A percentile compares a stretch with the other conserved stretches of the same genome.
Conservation (phyloP, 1,139 yeast species). For the Suhomyces bribrorum region DNA sequence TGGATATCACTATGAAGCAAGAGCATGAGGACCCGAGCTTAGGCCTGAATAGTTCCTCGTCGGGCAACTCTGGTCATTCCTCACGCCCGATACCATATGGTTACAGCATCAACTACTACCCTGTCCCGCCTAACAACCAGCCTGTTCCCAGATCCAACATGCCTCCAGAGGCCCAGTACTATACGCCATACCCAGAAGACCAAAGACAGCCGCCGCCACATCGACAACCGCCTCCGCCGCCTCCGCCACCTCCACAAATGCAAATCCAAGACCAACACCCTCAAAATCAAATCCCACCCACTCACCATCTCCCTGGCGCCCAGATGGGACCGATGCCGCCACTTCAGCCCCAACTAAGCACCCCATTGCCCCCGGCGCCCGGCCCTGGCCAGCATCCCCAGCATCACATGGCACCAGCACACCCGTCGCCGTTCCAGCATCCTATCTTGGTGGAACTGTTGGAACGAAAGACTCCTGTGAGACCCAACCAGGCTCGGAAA, state of each 20-base stretch:
- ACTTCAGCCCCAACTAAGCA: too few relatives aligned
- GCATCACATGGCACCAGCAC: conserved; percentile 4
- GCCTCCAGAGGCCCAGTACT: conserved; percentile 3
- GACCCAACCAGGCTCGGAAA: conserved; percentile 25
- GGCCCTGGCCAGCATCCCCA: conserved; percentile 3
- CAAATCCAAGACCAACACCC: not conserved
- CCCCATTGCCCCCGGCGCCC: conserved; percentile 2
- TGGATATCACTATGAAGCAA: conserved; percentile 1
- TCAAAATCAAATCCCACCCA: conserved; percentile 1
- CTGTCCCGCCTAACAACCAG: conserved; percentile 1
- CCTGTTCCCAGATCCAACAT: not conserved
- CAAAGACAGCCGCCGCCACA: not conserved
- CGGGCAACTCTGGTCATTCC: conserved; percentile 1
- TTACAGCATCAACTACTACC: conserved; percentile 9
- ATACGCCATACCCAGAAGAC: conserved; percentile 2
- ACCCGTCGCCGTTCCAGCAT: not conserved
- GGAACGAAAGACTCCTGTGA: too few relatives aligned
- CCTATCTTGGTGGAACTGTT: conserved; percentile 5
- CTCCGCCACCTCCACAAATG: not conserved
- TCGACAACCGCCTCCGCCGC: not conserved
- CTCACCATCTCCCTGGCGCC: too few relatives aligned
- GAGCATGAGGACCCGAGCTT: conserved; percentile 3
- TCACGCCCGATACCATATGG: conserved; percentile 4
- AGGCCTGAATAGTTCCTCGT: conserved; percentile 5
- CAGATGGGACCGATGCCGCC: too few relatives aligned